Base-by-base conservation (phyloP, 75 land plant species). In the Sequoiadendron giganteum region DNA sequence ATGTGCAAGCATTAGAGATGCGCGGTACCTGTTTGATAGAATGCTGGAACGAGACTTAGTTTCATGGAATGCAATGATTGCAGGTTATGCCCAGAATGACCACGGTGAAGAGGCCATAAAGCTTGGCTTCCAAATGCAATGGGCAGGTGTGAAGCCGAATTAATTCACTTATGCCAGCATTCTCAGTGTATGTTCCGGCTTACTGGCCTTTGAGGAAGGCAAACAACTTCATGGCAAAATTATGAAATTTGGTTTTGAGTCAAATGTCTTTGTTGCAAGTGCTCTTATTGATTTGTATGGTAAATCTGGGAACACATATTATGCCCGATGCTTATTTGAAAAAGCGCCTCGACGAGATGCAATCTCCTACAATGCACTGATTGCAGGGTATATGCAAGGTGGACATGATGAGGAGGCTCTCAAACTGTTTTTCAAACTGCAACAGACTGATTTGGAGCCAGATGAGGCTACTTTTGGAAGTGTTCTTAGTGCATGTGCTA, bases 341-440 rank as follows among this genome's bases (percentile, higher is more conserved):
- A 28, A n/a, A 11, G 95, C 93, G 93, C 92, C 93, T 55, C 81
- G 86, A 11, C 76, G 87, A 47, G 95, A 94, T 86, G 95, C 89
- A 49, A 78, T 96, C 10, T 93, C 97, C 6, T 95, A 96, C 96
- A 96, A 94, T 81, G 90, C 94, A 15, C 85, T 96, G 87, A 87
- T 96, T 34, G 94, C 92, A 3, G 94, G 93, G 72, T 94, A 88
- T 89, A 56, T 86, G 86, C 91, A 91, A 39, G 89, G 90, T 86
- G 96, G 93, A 13, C 87, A 87, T 47, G 78, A 58, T 42, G 4
- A 19, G 25, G 89, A 89, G 79, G 86, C 91, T 5, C 75, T 92
- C 38, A 90, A 86, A 43, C 54, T 92, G 19, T 96, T 95, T 80
- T 34, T 85, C 42, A 32, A 89, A 28, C 94, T 96, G 95, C 49